These are phyloP conservation scores for Turnera subulata DNA, from an alignment of 345 rosid species.

Conservation along the genomic window DNA sequence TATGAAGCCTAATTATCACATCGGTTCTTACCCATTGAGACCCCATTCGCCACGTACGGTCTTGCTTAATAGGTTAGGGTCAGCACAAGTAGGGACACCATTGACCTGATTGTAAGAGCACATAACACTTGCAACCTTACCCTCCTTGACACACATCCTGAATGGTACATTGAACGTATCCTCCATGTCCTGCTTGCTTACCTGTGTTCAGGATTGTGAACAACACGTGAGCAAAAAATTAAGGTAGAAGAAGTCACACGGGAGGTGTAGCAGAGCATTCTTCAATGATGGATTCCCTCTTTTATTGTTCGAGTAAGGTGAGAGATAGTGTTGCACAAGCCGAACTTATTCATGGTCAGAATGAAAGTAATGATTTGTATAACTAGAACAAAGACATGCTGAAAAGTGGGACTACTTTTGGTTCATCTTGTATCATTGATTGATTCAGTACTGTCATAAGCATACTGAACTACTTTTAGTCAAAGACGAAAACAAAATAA, in stretches of 20 bases:
- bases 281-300: no score
- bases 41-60: conserved; percentile 27
- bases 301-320: not conserved
- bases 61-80: conserved; percentile 22
- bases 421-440: not conserved
- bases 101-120: conserved; percentile 36
- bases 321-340: not conserved
- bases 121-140: conserved; percentile 32
- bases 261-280: no score
- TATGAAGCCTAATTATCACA: no score
- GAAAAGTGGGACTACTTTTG: not conserved
- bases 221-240: no score
- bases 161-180: conserved; percentile 34
- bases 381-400: not conserved
- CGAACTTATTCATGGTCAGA: not conserved
- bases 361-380: not conserved
- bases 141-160: conserved; percentile 26
- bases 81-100: conserved; percentile 33
- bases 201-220: no score
- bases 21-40: conserved; percentile 22
- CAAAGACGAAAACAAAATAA: not conserved
- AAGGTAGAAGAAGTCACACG: no score
- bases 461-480: not conserved
- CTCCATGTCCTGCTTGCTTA: conserved; percentile 32
- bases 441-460: not conserved